Percentiles rank a stretch among this genome's conserved stretches.
These are phyloP conservation scores for Haberlea rhodopensis DNA, from an alignment of 257 asterid genomes.

Conservation along the genomic window DNA sequence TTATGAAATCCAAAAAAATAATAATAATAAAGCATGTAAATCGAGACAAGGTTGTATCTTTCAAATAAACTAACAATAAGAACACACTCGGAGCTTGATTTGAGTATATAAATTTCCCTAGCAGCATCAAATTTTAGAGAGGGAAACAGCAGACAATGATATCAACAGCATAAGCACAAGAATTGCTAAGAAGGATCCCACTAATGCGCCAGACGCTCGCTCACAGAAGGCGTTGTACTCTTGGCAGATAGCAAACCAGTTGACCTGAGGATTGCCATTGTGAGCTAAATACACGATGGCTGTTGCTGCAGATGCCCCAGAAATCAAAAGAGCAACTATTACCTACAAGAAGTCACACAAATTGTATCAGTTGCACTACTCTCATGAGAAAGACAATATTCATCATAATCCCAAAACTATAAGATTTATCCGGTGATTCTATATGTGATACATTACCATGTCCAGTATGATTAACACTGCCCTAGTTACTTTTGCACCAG, in stretches of 20 bases:
- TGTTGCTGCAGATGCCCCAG: conserved; percentile 83
- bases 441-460: conserved; percentile 36
- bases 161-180: conserved; percentile 54
- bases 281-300: conserved; percentile 66
- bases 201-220: conserved; percentile 69
- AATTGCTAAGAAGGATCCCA: conserved; percentile 62
- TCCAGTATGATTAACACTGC: conserved; percentile 56
- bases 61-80: background rate
- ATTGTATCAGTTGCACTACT: conserved; percentile 4
- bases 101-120: background rate
- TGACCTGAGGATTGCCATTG: conserved; percentile 50
- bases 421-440: background rate
- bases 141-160: conserved; percentile 52
- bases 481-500: conserved; percentile 48
- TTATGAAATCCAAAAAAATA: background rate
- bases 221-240: conserved; percentile 62
- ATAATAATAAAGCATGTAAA: conserved; percentile 19
- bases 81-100: background rate
- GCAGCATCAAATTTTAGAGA: conserved; percentile 36
- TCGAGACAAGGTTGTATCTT: conserved; percentile 7
- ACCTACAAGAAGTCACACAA: conserved; percentile 36
- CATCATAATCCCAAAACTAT: background rate
- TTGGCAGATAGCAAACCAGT: conserved; percentile 59
- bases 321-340: conserved; percentile 49
- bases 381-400: background rate